phyloP scores from a whole-genome alignment of 768 basidiomycete genomes.

The Glaciozyma martinii region DNA sequence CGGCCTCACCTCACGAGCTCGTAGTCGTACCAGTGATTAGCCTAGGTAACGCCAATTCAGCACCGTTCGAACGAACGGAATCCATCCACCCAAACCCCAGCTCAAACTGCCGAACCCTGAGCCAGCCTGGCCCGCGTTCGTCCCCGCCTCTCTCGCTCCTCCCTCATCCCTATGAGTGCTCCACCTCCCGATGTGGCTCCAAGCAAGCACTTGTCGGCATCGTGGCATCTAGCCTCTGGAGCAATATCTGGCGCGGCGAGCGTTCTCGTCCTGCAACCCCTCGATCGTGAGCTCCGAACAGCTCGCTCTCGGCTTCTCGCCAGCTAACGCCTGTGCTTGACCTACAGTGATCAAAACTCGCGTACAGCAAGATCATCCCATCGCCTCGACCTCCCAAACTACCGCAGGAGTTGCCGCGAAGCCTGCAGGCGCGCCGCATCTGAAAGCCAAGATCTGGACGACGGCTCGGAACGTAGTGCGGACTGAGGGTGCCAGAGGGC shows the following conservation, averaged over 20 bases:
- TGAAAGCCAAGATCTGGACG: slow-evolving; percentile 7
- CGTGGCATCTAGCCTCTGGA: slow-evolving; percentile 24
- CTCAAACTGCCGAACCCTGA: too few relatives aligned
- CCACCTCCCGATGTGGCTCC: too few relatives aligned
- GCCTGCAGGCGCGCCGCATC: neutral
- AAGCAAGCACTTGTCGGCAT: slow-evolving; percentile 8
- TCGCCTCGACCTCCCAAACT: neutral
- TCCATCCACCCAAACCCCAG: too few relatives aligned
- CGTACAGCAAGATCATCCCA: slow-evolving; percentile 19
- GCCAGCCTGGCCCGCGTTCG: too few relatives aligned
- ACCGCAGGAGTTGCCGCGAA: neutral
- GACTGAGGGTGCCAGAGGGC: slow-evolving; percentile 10
- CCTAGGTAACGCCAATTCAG: too few relatives aligned
- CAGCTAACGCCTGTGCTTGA: neutral
- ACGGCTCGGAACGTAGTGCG: slow-evolving; percentile 16
- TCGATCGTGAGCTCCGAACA: slow-evolving; percentile 19
- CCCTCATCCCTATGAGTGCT: too few relatives aligned
- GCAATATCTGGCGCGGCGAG: slow-evolving; percentile 18
- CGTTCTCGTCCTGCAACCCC: slow-evolving; percentile 26
- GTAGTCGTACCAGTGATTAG: too few relatives aligned
- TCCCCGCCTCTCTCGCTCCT: too few relatives aligned
- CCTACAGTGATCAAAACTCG: slow-evolving; percentile 29
- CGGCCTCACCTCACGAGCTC: too few relatives aligned
- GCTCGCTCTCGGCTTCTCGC: too few relatives aligned
- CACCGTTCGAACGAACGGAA: too few relatives aligned